phyloP scores from a whole-genome alignment of 2,329 filamentous ascomycete species.

The Aspergillus ibericus region DNA sequence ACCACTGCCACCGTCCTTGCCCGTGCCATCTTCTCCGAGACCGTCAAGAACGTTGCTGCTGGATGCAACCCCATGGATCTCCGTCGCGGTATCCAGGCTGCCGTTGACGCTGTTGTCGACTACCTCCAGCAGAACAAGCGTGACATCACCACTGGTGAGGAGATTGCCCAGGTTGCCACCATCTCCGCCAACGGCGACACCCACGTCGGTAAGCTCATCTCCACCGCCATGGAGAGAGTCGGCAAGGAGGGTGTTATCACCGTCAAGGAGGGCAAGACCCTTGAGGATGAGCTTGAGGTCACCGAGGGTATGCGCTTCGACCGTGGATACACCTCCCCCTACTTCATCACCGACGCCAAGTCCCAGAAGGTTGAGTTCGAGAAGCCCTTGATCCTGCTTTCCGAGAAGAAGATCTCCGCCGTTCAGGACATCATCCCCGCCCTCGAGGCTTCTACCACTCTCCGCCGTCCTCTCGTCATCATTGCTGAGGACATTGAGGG shows the following conservation, averaged over 20 bases:
- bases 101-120: constrained; percentile 90
- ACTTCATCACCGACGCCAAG: constrained; percentile 99
- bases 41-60: constrained; percentile 98
- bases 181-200: constrained; percentile 97
- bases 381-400: constrained; percentile 97
- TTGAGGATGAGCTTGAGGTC: constrained; percentile 95
- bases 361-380: constrained; percentile 99
- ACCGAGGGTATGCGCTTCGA: constrained; percentile 99
- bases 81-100: constrained; percentile 92
- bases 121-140: constrained; percentile 95
- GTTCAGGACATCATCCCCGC: constrained; percentile 99
- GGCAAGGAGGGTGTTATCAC: constrained; percentile 99
- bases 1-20: constrained; percentile 97
- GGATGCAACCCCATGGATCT: constrained; percentile 99
- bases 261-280: constrained; percentile 99
- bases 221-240: constrained; percentile 99
- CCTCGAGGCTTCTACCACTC: constrained; percentile 93
- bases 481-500: constrained; percentile 99
- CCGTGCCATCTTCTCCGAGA: constrained; percentile 98
- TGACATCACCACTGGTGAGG: constrained; percentile 94
- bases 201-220: constrained; percentile 93
- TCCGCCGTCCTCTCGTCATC: constrained; percentile 93
- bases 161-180: constrained; percentile 97
- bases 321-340: constrained; percentile 95
- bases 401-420: constrained; percentile 99